Percentiles rank a stretch among this genome's conserved stretches.
phyloP scores from a whole-genome alignment of 1,284 basidiomycete species.

The Moesziomyces antarcticus region DNA sequence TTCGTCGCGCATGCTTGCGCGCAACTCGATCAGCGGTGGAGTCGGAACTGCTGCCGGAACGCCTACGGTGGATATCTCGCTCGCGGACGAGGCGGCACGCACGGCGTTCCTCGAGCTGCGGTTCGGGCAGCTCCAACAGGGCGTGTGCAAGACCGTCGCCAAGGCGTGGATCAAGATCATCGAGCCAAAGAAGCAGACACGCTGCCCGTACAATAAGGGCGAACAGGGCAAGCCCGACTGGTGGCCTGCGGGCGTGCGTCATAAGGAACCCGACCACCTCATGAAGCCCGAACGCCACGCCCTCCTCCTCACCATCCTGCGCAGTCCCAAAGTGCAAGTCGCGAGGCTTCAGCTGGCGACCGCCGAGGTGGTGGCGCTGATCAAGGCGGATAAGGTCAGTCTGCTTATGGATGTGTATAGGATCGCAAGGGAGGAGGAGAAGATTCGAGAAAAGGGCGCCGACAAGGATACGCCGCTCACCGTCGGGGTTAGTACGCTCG shows the following conservation, averaged over 20 bases:
- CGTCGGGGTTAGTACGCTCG: conserved; percentile 54
- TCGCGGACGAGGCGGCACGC: conserved; percentile 38
- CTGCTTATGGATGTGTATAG: conserved; percentile 71
- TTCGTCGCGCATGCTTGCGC: conserved; percentile 5
- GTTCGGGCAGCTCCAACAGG: conserved; percentile 70
- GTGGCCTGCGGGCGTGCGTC: conserved; percentile 72
- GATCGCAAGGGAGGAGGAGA: conserved; percentile 69
- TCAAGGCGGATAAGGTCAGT: conserved; percentile 69
- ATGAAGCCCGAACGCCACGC: conserved; percentile 70
- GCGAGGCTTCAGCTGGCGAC: conserved; percentile 71
- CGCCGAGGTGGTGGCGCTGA: conserved; percentile 70
- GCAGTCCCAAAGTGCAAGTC: conserved; percentile 68
- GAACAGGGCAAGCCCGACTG: conserved; percentile 71
- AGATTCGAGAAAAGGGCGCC: conserved; percentile 43
- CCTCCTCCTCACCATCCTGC: conserved; percentile 70
- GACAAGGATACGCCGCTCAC: conserved; percentile 49
- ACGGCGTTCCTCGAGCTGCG: conserved; percentile 65
- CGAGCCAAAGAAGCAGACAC: conserved; percentile 73
- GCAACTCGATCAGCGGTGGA: conserved; percentile 10
- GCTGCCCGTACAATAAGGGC: conserved; percentile 71
- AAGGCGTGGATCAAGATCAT: conserved; percentile 70
- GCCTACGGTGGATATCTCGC: conserved; percentile 17
- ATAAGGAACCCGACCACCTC: conserved; percentile 72
- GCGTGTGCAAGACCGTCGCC: conserved; percentile 71
- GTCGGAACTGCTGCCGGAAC: no score